Base-by-base conservation (phyloP, 108 stramenopile genomes). In the Cyclotella cryptica region DNA sequence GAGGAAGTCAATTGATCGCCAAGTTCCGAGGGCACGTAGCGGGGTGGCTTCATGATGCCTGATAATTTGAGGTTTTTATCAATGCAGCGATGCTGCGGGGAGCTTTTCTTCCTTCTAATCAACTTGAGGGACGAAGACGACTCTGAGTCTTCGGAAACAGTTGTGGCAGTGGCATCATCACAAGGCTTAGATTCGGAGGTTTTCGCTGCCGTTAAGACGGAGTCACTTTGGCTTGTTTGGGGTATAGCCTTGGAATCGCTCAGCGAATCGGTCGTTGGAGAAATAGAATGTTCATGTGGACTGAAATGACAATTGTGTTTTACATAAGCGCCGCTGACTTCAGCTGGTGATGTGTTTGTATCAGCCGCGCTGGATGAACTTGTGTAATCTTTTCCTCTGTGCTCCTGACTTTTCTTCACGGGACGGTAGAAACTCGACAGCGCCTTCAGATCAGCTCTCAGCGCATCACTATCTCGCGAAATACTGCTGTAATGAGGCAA, bases 61-160 rank as follows among this genome's bases (percentile, higher is more conserved):
- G 24, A 21, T 19, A 55, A 8, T 26, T 55, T 55, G 22, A 19
- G 55, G 24, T 55, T 55, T 12, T 22, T 19, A 12, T 55, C 55
- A 26, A 24, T 21, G 22, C 24, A 12, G 24, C 55, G 55, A 24
- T 55, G 55, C n/a, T 26, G 55, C 3, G 55, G 55, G 22, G 22
- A 26, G 55, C 22, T 24, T 55, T 55, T 55, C 55, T 55, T 55
- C 22, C 55, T 55, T 12, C 55, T 7, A 24, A 55, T 55, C 55
- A 26, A 12, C 24, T 21, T 55, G 12, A 22, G 55, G 24, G 55
- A 22, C 24, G 55, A 24, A 6, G 55, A 55, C 1, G 55, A 26
- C 35, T 35, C 35, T 2, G 35, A 35, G 35, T 35, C 35, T 35
- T 35, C 35, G 35, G 35, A 35, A 2, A 6, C 35, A 35, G 6